Base-by-base conservation (phyloP, 1,284 basidiomycete species). In the Kalmanozyma brasiliensis region DNA sequence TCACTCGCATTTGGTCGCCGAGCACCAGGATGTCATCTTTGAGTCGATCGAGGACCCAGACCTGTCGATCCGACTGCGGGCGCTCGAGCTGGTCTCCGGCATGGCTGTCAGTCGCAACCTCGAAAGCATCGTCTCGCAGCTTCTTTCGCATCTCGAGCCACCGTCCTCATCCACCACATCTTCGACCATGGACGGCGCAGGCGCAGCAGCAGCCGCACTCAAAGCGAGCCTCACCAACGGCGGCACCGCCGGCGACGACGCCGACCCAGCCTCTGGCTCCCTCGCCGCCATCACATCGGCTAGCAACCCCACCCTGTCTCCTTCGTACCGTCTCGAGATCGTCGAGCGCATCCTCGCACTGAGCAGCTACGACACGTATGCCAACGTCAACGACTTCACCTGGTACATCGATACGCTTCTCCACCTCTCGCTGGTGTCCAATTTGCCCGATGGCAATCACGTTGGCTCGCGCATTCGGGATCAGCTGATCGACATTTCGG, bases 31-130 rank as follows among this genome's bases (percentile, higher is more conserved):
- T 62, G 92, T 90, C 49, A 95, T 99, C 45, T 85, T 98, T 38
- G 85, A 90, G 8, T 94, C 92, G 68, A 87, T 98, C 45, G 90
- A 92, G 76, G 95, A 98, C 78, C 88, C 91, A 52, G 96, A 99
- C 82, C 89, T 97, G 52, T 95, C 92, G 55, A 97, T 99, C 65
- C 88, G 95, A 10, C 91, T 97, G 89, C 87, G 94, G 43, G 94
- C 95, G 1, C 87, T 99, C 19, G 95, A 98, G 79, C 86, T 99
- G 3, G 87, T 96, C 20, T 90, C 92, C 36, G 92, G 92, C 1
- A 95, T 98, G 90, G 94, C 93, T 77, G 32, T 91, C 63, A 86
- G 86, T 56, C 85, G 88, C 58, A 98, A 93, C 80, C 85, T 97
- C 4, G 93, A 93, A 80, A 89, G 90, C 1, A 92, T 96, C 57